These are phyloP conservation scores for Daldinia sp. DNA, from an alignment of 2,329 filamentous ascomycete species.

Conservation along the genomic window DNA sequence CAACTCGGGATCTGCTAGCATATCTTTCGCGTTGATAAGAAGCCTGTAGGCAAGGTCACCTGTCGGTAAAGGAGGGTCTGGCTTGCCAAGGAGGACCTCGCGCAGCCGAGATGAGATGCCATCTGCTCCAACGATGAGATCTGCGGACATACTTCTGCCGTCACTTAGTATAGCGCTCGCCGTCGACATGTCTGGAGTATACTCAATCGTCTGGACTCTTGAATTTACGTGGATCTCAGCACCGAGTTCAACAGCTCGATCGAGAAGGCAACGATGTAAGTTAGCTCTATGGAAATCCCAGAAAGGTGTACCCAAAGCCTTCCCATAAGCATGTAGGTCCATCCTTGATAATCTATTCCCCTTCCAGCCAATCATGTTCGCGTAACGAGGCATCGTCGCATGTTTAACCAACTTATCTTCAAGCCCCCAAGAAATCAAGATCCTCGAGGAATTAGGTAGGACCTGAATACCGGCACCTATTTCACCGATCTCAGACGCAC, in stretches of 20 bases:
- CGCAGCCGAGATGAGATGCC: conserved; percentile 56
- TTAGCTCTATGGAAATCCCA: conserved; percentile 65
- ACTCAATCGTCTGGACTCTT: conserved; percentile 53
- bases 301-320: conserved; percentile 52
- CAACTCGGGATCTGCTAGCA: conserved; percentile 56
- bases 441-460: conserved; percentile 56
- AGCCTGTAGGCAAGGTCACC: conserved; percentile 61
- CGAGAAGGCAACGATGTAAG: conserved; percentile 57
- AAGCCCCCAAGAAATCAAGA: conserved; percentile 60
- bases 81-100: conserved; percentile 53
- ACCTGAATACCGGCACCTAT: conserved; percentile 61
- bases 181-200: conserved; percentile 44
- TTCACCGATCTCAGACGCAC: conserved; percentile 56
- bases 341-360: conserved; percentile 57
- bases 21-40: conserved; percentile 54
- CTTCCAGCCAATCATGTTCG: conserved; percentile 63
- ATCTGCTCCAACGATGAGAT: conserved; percentile 58
- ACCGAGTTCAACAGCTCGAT: conserved; percentile 57
- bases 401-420: conserved; percentile 50
- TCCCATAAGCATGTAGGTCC: conserved; percentile 55
- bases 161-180: conserved; percentile 52
- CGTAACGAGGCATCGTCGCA: conserved; percentile 53
- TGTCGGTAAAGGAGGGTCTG: conserved; percentile 57
- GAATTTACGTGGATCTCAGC: conserved; percentile 55
- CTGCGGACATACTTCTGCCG: conserved; percentile 49